A percentile compares a stretch with the other conserved stretches of the same genome.
Conservation (phyloP, 2,329 filamentous ascomycete genomes). For the Ophiobolus disseminans region DNA sequence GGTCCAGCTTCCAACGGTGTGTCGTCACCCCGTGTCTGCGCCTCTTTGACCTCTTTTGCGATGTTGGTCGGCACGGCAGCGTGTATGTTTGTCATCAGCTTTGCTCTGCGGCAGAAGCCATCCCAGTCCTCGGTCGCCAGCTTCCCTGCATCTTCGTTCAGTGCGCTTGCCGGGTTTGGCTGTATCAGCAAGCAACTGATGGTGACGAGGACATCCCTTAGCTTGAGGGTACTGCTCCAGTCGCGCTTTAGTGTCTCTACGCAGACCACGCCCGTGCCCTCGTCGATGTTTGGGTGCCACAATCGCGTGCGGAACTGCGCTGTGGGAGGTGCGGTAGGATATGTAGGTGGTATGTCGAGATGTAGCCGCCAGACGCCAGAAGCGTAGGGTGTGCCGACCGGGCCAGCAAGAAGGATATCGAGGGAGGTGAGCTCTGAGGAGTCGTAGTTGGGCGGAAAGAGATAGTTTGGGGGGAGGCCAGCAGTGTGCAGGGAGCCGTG, state of each 20-base stretch:
- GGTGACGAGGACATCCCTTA: conserved; percentile 65
- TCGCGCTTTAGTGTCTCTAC: conserved; percentile 71
- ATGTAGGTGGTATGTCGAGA: conserved; percentile 65
- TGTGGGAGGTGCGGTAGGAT: conserved; percentile 61
- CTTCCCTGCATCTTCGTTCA: conserved; percentile 67
- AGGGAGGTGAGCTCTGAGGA: conserved; percentile 65
- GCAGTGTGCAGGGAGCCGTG: conserved; percentile 63
- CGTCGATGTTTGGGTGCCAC: conserved; percentile 71
- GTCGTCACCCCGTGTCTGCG: conserved; percentile 63
- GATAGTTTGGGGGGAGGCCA: conserved; percentile 67
- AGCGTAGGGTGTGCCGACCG: conserved; percentile 66
- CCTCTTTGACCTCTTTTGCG: conserved; percentile 56
- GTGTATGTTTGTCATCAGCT: conserved; percentile 68
- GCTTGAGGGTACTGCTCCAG: conserved; percentile 64
- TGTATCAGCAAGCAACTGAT: conserved; percentile 69
- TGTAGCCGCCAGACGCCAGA: conserved; percentile 66
- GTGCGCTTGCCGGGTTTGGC: conserved; percentile 68
- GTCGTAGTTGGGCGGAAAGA: conserved; percentile 57
- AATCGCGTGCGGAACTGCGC: conserved; percentile 67
- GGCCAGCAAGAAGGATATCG: conserved; percentile 65
- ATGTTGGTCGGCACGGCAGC: conserved; percentile 60
- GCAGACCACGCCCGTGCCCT: conserved; percentile 67
- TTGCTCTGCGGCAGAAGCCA: conserved; percentile 63
- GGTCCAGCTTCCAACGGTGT: conserved; percentile 26
- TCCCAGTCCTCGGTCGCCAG: conserved; percentile 65